These are phyloP conservation scores for Neoboletus subvelutipes DNA, from an alignment of 768 basidiomycete species.

Conservation along the genomic window DNA sequence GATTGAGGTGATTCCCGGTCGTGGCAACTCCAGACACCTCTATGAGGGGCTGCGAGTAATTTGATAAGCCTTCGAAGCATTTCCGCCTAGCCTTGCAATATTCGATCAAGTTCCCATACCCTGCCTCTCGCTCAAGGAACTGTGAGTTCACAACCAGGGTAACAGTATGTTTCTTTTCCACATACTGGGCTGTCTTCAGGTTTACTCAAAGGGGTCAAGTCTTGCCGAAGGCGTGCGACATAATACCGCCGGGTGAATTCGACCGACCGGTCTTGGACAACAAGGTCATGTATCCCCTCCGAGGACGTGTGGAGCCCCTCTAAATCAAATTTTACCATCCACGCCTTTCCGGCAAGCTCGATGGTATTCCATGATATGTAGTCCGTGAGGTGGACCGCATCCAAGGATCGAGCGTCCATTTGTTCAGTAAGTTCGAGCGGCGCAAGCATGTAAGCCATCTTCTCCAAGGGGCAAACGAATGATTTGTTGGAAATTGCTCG, in stretches of 20 bases:
- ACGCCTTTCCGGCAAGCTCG: constrained; percentile 48
- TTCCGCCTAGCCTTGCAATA: constrained; percentile 63
- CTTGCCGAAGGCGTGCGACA: constrained; percentile 53
- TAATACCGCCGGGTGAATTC: constrained; percentile 75
- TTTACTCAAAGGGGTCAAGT: constrained; percentile 73
- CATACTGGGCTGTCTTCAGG: constrained; percentile 63
- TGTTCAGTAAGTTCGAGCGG: constrained; percentile 45
- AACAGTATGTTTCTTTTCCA: constrained; percentile 15
- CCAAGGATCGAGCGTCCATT: constrained; percentile 27
- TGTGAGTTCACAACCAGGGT: constrained; percentile 2
- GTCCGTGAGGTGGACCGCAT: constrained; percentile 35
- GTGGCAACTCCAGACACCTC: constrained; percentile 58
- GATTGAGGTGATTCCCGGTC: constrained; percentile 59
- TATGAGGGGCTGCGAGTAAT: constrained; percentile 69
- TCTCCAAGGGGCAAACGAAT: constrained; percentile 50
- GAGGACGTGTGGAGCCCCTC: constrained; percentile 30
- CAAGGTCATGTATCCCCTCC: constrained; percentile 53
- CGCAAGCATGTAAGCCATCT: constrained; percentile 65
- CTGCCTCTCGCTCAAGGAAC: constrained; percentile 53
- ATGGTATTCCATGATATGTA: constrained; percentile 67
- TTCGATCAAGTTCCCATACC: constrained; percentile 61
- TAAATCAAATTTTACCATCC: constrained; percentile 48
- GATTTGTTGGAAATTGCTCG: constrained; percentile 69
- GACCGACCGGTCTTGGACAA: constrained; percentile 75
- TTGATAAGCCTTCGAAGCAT: constrained; percentile 58